Base-by-base conservation (phyloP, 2,329 filamentous ascomycete species). In the Macrophomina phaseolina region DNA sequence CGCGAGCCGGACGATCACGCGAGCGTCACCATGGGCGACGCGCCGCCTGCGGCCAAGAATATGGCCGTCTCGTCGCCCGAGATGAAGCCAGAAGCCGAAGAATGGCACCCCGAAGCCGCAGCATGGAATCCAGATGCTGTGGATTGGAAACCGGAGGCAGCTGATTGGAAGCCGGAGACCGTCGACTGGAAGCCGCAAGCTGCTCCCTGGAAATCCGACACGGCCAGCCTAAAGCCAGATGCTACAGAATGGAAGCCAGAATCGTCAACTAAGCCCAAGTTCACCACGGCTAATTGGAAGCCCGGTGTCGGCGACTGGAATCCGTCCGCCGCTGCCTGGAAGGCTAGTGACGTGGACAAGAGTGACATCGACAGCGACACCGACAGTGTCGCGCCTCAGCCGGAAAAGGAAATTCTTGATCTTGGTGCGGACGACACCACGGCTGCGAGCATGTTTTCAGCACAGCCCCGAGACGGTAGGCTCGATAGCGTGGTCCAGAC, bases 61-160 rank as follows among this genome's bases (percentile, higher is more conserved):
- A 1, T 16, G 16, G 9, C 56, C 1, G 1, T 23, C 16, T 7
- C 8, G 8, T 14, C 36, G n/a, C 28, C 56, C 3, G 56, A 48
- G 5, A 6, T 60, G 38, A 48, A 60, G 14, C 14, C 40, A 4
- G 56, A 60, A 6, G 28, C 9, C 4, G 40, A 30, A 28, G 40
- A 60, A 46, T 60, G 56, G 56, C 56, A 60, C 16, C 56, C 40
- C 8, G 56, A 60, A n/a, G 34, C 56, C 9, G 56, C 56, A n/a
- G 56, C 56, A 3, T 60, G 56, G 56, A 60, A 48, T 8, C 56
- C 56, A 2, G 62, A 65, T 11, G 45, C 18, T 7, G 38, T n/a
- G 5, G 51, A 34, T 3, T 48, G 30, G 51, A 28, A 55, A 7
- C 52, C 36, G 8, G 8, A 64, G 2, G 4, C 38, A n/a, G 49